phyloP scores from a whole-genome alignment of 257 asterid species.

The Gardenia jasminoides region DNA sequence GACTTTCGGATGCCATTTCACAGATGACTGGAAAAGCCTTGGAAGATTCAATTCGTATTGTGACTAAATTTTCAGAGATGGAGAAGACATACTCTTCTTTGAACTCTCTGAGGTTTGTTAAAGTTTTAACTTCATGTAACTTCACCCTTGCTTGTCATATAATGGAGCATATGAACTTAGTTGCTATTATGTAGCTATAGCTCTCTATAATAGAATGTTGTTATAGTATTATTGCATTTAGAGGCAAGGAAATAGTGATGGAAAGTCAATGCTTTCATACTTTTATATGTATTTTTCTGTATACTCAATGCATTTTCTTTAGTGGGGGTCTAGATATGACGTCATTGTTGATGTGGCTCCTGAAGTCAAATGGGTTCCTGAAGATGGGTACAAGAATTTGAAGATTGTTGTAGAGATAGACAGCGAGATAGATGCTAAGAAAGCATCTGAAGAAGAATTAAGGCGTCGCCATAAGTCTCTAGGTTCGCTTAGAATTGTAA shows the following conservation, averaged over 20 bases:
- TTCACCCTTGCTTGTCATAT: not conserved
- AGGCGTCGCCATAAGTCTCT: constrained; percentile 77
- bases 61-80: constrained; percentile 77
- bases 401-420: constrained; percentile 89
- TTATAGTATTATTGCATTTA: not conserved
- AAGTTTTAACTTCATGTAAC: not conserved
- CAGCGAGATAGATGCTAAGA: constrained; percentile 77
- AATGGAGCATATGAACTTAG: not conserved
- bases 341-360: constrained; percentile 86
- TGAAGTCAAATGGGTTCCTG: constrained; percentile 85
- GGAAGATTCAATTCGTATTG: constrained; percentile 84
- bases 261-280: not conserved
- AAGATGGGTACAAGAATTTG: constrained; percentile 83
- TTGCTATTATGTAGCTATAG: not conserved
- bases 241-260: not conserved
- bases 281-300: constrained; percentile 12
- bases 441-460: constrained; percentile 71
- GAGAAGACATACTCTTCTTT: constrained; percentile 60
- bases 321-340: constrained; percentile 61
- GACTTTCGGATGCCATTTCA: constrained; percentile 9
- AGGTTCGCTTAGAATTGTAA: constrained; percentile 71
- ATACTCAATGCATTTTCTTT: constrained; percentile 19
- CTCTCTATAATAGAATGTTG: not conserved
- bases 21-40: constrained; percentile 86
- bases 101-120: constrained; percentile 70